Base-by-base conservation (phyloP, 768 basidiomycete genomes). In the Hortiboletus flavorubellus region DNA sequence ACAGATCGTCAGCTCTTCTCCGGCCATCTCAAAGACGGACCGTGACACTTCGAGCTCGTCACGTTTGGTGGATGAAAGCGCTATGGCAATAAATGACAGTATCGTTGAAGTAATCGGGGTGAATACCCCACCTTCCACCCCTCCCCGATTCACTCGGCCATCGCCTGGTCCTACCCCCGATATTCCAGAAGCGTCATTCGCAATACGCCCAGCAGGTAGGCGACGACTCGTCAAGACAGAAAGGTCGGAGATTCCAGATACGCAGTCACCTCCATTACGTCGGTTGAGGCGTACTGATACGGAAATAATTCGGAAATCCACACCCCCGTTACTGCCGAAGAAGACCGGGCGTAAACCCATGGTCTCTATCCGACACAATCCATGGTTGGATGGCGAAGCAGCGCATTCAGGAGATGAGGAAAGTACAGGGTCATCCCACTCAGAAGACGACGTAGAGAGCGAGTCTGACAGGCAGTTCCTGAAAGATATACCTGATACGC, bases 341-440 rank as follows among this genome's bases (percentile, higher is more conserved):
- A 65, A 60, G 41, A 45, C 45, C 38, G 45, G 58, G 46, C 59
- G 53, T 30, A 71, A 62, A 50, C 64, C 46, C 3, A 60, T 58
- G 9, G 70, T 72, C 14, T 72, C 71, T 68, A 80, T 67, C 62
- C 69, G 67, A 43, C 51, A 68, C 45, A 73, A 77, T 59, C 76
- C 72, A 1, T 75, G 85, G 65, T 76, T 90, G 49, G 89, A 90
- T 60, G 75, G 81, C 34, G 86, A 85, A 65, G 91, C 91, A 4
- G 70, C 70, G 16, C 91, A 92, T 62, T 93, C 92, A 9, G 91
- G 90, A 18, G 89, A 90, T 53, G 91, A 93, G 63, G 76, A 77
- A 51, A 86, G 85, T 61, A 79, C 76, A 51, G 89, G 88, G 34
- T 75, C 74, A 1, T 86, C 85, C 1, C 76, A 77, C 73, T 61